Conservation (phyloP, 148 eudicot genomes). For the Heliosperma pusillum region DNA sequence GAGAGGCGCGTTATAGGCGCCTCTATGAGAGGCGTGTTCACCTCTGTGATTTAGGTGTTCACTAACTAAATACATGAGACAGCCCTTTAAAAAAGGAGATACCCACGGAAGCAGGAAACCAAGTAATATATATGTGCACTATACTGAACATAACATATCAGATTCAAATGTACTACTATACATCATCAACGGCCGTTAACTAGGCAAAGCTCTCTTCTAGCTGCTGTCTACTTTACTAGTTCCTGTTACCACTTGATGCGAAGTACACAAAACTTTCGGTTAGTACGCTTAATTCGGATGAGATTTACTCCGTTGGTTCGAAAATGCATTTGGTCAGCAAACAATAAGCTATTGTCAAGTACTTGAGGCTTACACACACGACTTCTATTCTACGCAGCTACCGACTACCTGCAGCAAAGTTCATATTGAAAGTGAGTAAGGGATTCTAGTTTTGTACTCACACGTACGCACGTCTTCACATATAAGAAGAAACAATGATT, state of each 20-base stretch:
- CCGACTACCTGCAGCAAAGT: slow-evolving; percentile 23
- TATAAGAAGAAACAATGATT: not conserved
- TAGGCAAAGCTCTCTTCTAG: not conserved
- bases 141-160: not conserved
- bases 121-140: not conserved
- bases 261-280: slow-evolving; percentile 1
- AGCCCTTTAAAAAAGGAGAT: too few relatives aligned
- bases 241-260: not conserved
- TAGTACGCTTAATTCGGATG: not conserved
- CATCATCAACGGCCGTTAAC: slow-evolving; percentile 13
- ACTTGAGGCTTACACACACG: not conserved
- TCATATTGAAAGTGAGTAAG: not conserved
- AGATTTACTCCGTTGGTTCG: slow-evolving; percentile 1
- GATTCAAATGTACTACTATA: not conserved
- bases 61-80: too few relatives aligned
- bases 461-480: not conserved
- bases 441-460: not conserved
- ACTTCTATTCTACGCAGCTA: slow-evolving; percentile 9
- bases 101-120: too few relatives aligned
- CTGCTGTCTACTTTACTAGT: slow-evolving; percentile 1
- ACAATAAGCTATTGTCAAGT: not conserved
- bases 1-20: too few relatives aligned
- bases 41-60: too few relatives aligned
- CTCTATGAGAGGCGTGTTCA: too few relatives aligned
- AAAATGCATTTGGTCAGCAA: slow-evolving; percentile 1